A percentile compares a stretch with the other conserved stretches of the same genome.
Evolutionary conservation across 225 moss, liverwort and hornwort genomes (phyloP).

Genomic region (Straminergon stramineum): DNA sequence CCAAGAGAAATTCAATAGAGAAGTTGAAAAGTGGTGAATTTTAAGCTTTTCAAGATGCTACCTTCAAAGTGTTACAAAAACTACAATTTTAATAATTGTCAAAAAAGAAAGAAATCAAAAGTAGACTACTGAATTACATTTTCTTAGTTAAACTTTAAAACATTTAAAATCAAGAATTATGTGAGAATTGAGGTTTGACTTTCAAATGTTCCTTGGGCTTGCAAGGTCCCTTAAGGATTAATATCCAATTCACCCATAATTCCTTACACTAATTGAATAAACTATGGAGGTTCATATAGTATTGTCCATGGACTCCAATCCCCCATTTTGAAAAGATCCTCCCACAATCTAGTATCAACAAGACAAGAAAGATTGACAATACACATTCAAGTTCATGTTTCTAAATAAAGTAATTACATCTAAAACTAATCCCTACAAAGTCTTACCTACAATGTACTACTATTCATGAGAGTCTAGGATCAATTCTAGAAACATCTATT

Average conservation of each 20-base stretch:
- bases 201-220: no score
- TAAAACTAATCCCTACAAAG: not conserved
- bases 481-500: not conserved
- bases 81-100: no score
- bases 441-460: not conserved
- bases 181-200: no score
- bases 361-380: not conserved
- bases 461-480: not conserved
- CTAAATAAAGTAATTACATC: not conserved
- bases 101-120: no score
- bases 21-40: no score
- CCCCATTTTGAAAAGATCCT: not conserved
- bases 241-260: not conserved
- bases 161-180: no score
- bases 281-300: not conserved
- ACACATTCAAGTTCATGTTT: not conserved
- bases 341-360: not conserved
- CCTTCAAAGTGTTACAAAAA: no score
- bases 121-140: no score
- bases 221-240: no score
- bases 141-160: no score
- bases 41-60: no score
- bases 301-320: not conserved
- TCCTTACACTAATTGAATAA: not conserved
- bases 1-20: no score